Evolutionary conservation across 2,329 filamentous ascomycete genomes (phyloP).

Genomic region (Neurospora sp.): DNA sequence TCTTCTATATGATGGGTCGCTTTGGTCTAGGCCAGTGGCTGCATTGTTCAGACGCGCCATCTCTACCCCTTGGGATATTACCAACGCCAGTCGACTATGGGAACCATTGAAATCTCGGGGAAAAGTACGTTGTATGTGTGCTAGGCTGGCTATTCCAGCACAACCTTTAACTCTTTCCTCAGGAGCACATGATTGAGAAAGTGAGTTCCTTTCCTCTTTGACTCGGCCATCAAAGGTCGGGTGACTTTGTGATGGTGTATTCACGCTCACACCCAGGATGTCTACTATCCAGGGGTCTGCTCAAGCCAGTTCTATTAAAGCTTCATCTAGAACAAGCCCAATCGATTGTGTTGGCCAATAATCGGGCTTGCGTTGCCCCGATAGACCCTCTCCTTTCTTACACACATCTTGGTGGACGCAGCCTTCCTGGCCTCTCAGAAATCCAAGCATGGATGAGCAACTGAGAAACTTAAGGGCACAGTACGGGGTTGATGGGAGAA

Average conservation of each 20-base stretch:
- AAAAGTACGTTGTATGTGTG: background rate
- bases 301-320: background rate
- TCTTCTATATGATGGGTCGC: background rate
- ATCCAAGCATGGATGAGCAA: background rate
- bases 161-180: background rate
- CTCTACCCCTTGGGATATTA: background rate
- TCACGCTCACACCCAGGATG: background rate
- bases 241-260: background rate
- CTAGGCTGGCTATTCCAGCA: background rate
- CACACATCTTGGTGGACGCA: background rate
- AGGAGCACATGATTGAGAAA: background rate
- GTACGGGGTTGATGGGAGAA: background rate
- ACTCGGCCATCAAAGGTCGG: background rate
- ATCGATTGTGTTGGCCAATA: background rate
- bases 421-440: background rate
- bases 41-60: background rate
- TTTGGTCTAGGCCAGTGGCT: background rate
- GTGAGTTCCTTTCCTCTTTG: background rate
- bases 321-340: background rate
- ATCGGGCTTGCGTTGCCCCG: background rate
- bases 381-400: background rate
- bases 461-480: background rate
- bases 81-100: background rate
- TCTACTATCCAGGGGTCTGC: background rate
- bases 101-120: background rate